Evolutionary conservation across 1,139 yeast species (phyloP).

Genomic region (Ashbya aceris): DNA sequence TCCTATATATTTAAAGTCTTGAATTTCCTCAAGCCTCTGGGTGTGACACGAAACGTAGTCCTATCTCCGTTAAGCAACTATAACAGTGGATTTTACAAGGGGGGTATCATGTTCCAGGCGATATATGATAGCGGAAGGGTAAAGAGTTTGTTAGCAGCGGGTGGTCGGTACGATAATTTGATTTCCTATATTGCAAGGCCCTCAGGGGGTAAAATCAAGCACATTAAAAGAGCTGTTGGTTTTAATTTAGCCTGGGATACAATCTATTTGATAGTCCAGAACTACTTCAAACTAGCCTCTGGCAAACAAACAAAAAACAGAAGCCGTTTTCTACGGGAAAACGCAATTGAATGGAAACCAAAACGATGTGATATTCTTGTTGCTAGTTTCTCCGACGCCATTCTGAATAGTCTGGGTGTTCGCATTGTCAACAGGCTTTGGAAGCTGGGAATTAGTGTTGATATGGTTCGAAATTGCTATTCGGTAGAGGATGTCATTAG

Average conservation of each 20-base stretch:
- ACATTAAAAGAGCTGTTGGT: conserved; percentile 66
- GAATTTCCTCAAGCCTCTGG: conserved; percentile 46
- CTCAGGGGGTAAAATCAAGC: conserved; percentile 32
- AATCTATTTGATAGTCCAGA: conserved; percentile 41
- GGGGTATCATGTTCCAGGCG: conserved; percentile 84
- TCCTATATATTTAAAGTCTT: conserved; percentile 50
- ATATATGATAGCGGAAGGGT: conserved; percentile 45
- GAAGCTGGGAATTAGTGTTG: conserved; percentile 65
- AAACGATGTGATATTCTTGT: conserved; percentile 74
- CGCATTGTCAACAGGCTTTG: conserved; percentile 58
- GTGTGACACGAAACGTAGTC: conserved; percentile 42
- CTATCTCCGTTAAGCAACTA: conserved; percentile 73
- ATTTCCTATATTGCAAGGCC: conserved; percentile 54
- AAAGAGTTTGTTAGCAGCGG: conserved; percentile 60
- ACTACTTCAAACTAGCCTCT: conserved; percentile 33
- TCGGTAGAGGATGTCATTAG: conserved; percentile 61
- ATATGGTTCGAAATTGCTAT: conserved; percentile 43
- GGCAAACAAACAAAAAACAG: conserved; percentile 31
- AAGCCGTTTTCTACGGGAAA: conserved; percentile 31
- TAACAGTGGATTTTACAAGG: conserved; percentile 65
- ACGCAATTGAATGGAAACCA: conserved; percentile 36
- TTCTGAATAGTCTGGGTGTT: conserved; percentile 50
- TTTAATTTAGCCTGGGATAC: conserved; percentile 66
- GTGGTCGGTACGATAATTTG: conserved; percentile 81
- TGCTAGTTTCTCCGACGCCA: conserved; percentile 47